Conservation (phyloP, 2,329 filamentous ascomycete species). For the Lasiodiplodia sp. region DNA sequence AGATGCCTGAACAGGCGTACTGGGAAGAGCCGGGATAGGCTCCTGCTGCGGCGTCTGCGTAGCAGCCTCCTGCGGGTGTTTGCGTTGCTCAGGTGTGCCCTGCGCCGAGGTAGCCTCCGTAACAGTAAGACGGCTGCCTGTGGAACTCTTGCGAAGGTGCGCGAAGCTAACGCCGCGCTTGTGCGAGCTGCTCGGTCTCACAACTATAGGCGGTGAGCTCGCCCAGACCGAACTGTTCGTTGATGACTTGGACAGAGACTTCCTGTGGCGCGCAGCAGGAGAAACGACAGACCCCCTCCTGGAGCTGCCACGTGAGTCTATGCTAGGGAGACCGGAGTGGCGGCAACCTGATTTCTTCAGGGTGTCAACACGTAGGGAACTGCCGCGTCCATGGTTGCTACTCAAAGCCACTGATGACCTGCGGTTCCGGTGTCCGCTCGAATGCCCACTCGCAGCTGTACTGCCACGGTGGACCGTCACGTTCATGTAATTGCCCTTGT, state of each 20-base stretch:
- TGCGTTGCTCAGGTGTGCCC: constrained; percentile 42
- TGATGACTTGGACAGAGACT: constrained; percentile 47
- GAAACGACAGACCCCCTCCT: constrained; percentile 38
- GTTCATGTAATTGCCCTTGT: constrained; percentile 54
- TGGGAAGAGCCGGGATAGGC: constrained; percentile 14
- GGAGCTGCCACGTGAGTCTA: constrained; percentile 38
- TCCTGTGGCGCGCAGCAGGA: constrained; percentile 30
- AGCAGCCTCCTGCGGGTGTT: constrained; percentile 36
- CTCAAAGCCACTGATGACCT: constrained; percentile 15
- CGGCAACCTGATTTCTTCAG: constrained; percentile 43
- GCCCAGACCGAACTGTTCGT: constrained; percentile 56
- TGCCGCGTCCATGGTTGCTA: constrained; percentile 47
- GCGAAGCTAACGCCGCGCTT: constrained; percentile 70
- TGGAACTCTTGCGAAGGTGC: constrained; percentile 59
- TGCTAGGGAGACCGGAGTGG: constrained; percentile 42
- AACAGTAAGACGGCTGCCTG: constrained; percentile 47
- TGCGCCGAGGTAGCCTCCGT: constrained; percentile 37
- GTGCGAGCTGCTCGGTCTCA: constrained; percentile 59
- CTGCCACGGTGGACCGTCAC: constrained; percentile 70
- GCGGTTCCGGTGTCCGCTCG: constrained; percentile 4
- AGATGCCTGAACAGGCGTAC: constrained; percentile 21
- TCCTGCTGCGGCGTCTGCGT: constrained; percentile 42
- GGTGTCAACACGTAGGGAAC: constrained; percentile 52
- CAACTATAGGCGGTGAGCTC: constrained; percentile 56
- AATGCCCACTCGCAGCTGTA: constrained; percentile 43